Percentiles rank a stretch among this genome's conserved stretches.
Evolutionary conservation across 2,329 filamentous ascomycete species (phyloP).

Genomic region (Fusarium coffeatum): DNA sequence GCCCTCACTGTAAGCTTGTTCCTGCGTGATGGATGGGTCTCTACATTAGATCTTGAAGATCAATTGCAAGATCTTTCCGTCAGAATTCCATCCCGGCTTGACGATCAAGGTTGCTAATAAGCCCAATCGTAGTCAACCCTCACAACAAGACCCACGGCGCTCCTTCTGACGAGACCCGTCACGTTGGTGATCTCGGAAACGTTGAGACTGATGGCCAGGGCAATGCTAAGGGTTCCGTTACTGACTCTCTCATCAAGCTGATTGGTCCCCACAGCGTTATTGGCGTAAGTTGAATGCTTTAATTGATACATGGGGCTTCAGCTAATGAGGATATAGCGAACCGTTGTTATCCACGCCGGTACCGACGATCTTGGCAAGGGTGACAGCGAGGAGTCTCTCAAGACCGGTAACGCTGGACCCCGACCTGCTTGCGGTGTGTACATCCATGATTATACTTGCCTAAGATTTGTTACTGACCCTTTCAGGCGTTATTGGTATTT

Average conservation of each 20-base stretch:
- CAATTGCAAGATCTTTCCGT: background rate
- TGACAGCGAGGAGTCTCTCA: constrained; percentile 92
- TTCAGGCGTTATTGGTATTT: constrained; percentile 87
- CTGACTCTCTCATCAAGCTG: constrained; percentile 90
- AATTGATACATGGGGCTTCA: background rate
- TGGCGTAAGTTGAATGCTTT: constrained; percentile 69
- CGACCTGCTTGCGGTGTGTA: constrained; percentile 92
- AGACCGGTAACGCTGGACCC: constrained; percentile 94
- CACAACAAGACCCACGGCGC: constrained; percentile 91
- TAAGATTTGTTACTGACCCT: constrained; percentile 21
- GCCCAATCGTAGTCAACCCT: constrained; percentile 81
- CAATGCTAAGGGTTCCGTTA: constrained; percentile 82
- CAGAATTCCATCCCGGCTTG: background rate
- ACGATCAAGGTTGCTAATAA: constrained; percentile 19
- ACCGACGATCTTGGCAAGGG: constrained; percentile 98
- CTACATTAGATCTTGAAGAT: background rate
- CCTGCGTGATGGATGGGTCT: background rate
- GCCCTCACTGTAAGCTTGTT: constrained; percentile 86
- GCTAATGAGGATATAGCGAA: constrained; percentile 71
- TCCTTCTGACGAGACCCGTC: constrained; percentile 83
- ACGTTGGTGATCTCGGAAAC: constrained; percentile 98
- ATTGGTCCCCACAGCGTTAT: constrained; percentile 96
- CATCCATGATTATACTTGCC: background rate
- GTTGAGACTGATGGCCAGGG: constrained; percentile 94
- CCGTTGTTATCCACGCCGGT: constrained; percentile 92